These are phyloP conservation scores for Trichoderma harzianum DNA, from an alignment of 2,329 filamentous ascomycete genomes.

Conservation along the genomic window DNA sequence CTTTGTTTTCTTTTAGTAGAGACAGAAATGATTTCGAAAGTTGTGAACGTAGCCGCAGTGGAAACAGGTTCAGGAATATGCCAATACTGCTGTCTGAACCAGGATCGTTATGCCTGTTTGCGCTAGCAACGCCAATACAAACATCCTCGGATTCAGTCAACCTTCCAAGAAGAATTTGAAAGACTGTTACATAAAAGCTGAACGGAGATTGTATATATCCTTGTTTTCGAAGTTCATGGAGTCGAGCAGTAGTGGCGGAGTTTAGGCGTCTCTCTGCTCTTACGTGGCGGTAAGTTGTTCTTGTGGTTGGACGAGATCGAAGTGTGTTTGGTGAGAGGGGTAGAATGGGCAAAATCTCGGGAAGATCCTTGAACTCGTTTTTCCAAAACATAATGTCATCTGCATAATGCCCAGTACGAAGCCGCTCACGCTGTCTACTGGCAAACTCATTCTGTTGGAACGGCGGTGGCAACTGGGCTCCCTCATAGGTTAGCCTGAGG, in stretches of 20 bases:
- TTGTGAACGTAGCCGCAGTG: slow-evolving; percentile 30
- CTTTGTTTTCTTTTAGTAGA: not conserved
- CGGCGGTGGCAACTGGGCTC: slow-evolving; percentile 21
- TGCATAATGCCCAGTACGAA: slow-evolving; percentile 24
- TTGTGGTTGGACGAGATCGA: not conserved
- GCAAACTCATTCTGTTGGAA: slow-evolving; percentile 38
- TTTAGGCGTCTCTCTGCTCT: not conserved
- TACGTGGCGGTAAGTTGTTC: not conserved
- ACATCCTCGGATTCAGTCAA: slow-evolving; percentile 32
- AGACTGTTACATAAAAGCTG: not conserved
- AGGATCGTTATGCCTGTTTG: slow-evolving; percentile 37
- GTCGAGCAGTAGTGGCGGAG: not conserved
- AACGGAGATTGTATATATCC: not conserved
- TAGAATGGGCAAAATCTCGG: not conserved
- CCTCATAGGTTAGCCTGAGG: slow-evolving; percentile 41
- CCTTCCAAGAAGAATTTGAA: not conserved
- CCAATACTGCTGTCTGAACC: slow-evolving; percentile 38
- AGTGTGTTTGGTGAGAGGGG: not conserved
- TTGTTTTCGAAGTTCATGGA: not conserved
- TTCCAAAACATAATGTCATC: not conserved
- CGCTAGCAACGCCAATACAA: slow-evolving; percentile 47
- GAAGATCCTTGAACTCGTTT: not conserved
- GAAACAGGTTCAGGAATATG: slow-evolving; percentile 47
- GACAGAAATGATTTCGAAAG: not conserved
- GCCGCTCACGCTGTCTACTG: slow-evolving; percentile 28